Base-by-base conservation (phyloP, 2,329 filamentous ascomycete species). In the Ophiognomonia clavigignenti-juglandacearum region DNA sequence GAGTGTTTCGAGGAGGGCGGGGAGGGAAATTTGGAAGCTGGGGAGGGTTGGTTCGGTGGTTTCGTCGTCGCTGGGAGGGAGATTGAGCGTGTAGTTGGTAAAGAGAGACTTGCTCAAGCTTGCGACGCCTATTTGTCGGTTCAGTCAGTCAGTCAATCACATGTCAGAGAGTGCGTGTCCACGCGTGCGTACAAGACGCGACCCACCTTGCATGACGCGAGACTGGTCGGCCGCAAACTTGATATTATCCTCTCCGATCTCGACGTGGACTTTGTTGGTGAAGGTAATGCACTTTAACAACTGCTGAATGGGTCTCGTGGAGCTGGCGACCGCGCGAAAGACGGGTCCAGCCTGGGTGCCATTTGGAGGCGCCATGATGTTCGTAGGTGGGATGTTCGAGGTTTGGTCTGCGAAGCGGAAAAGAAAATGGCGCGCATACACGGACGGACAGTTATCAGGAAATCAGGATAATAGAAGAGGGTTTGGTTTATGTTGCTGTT, bases 81-180 rank as follows among this genome's bases (percentile, higher is more conserved):
- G 72, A 54, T 84, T 83, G 64, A 89, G 86, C 18, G 74, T 80
- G 64, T 91, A 98, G 16, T 84, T 86, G 36, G 88, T 90, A 69
- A 98, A 98, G 46, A 98, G 82, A 34, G 79, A 78, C 62, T 88
- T 92, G 64, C 95, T 88, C 47, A 97, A 81, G 63, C 96, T 95
- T 18, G 87, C 88, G 54, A 86, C 79, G 40, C 84, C 82, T 84
- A 48, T 19, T 14, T 11, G 11, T 18, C n/a, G n/a, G n/a, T n/a
- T n/a, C n/a, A n/a, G n/a, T n/a, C n/a, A n/a, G n/a, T 6, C 24
- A 19, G 29, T 22, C 16, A 35, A 20, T 45, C n/a, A 43, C 31
- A 66, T 65, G 7, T 68, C 2, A 7, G 32, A n/a, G 5, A 7
- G 32, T 14, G 5, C 29, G 34, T 42, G 52, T 54, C 42, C 13